Evolutionary conservation across 148 eudicot species (phyloP).

Genomic region (Fagopyrum esculentum): DNA sequence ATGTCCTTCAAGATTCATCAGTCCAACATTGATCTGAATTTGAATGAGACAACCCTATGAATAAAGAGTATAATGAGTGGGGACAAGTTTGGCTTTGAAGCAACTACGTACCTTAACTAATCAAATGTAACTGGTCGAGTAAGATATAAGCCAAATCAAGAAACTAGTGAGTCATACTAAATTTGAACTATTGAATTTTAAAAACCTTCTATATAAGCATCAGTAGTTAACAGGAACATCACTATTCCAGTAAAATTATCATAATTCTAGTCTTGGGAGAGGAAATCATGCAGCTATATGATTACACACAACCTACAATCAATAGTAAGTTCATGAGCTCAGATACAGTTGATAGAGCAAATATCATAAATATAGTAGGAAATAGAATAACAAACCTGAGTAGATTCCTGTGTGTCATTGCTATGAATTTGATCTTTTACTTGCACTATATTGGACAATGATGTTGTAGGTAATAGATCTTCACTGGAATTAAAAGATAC

Average conservation of each 20-base stretch:
- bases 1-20: slow-evolving; percentile 29
- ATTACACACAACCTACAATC: too few species aligned
- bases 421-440: slow-evolving; percentile 14
- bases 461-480: slow-evolving; percentile 13
- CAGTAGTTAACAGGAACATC: too few species aligned
- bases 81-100: too few species aligned
- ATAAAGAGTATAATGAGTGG: too few species aligned
- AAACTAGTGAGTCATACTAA: too few species aligned
- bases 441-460: slow-evolving; percentile 14
- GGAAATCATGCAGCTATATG: too few species aligned
- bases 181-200: background rate
- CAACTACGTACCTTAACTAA: too few species aligned
- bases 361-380: background rate
- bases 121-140: too few species aligned
- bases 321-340: background rate
- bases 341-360: background rate
- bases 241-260: too few species aligned
- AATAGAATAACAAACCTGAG: background rate
- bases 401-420: background rate
- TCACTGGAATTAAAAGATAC: slow-evolving; percentile 15
- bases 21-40: background rate
- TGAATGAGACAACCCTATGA: background rate
- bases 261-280: too few species aligned
- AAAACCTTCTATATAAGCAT: background rate
- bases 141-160: too few species aligned